Evolutionary conservation across 108 stramenopile genomes (phyloP), one percentile per base, ranked within the genome.

Genomic region (Heterococcus sp.): DNA sequence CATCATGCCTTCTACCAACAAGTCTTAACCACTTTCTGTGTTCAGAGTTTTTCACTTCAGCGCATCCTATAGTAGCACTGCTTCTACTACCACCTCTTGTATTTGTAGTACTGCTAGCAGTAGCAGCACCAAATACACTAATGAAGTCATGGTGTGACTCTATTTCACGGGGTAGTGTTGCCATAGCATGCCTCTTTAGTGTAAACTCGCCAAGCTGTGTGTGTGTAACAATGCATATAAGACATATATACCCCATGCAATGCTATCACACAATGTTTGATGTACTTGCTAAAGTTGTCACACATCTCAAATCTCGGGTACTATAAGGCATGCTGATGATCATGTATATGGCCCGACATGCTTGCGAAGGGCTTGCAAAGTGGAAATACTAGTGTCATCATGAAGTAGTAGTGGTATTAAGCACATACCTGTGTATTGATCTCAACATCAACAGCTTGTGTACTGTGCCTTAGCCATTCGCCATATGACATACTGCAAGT

Each of bases 201-300:
- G 97, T 97, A 84, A 97, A 97, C 84, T 99, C 97, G 67, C 95
- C 94, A 21, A 97, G 90, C 79, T 98, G 97, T 27, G 95, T n/a
- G n/a, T n/a, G n/a, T n/a, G n/a, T n/a, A n/a, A n/a, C n/a, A n/a
- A n/a, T n/a, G n/a, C n/a, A n/a, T n/a, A n/a, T n/a, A n/a, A n/a
- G n/a, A n/a, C n/a, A n/a, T n/a, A n/a, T n/a, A n/a, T n/a, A n/a
- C n/a, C n/a, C n/a, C n/a, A n/a, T n/a, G n/a, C n/a, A n/a, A n/a
- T n/a, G n/a, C n/a, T n/a, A n/a, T n/a, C n/a, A n/a, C n/a, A n/a
- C n/a, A n/a, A n/a, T n/a, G n/a, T n/a, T n/a, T n/a, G n/a, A n/a
- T n/a, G n/a, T n/a, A n/a, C n/a, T n/a, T n/a, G n/a, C n/a, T n/a
- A n/a, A n/a, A n/a, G n/a, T n/a, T n/a, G n/a, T n/a, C n/a, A n/a